Percentiles rank a stretch among this genome's conserved stretches.
Evolutionary conservation across 73 alveolate genomes (phyloP).

Genomic region (Blepharisma stoltei): DNA sequence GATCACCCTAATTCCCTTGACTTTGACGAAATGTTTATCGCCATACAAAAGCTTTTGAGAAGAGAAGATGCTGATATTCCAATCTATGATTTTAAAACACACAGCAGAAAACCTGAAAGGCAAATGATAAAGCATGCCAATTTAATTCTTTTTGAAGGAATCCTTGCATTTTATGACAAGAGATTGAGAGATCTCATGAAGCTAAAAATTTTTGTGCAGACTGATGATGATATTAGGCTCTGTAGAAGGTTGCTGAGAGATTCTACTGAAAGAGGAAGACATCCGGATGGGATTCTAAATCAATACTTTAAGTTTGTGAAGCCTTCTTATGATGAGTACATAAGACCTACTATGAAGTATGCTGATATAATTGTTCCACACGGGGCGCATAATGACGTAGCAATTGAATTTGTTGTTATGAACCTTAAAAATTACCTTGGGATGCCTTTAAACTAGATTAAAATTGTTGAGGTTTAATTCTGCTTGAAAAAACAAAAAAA

Average conservation of each 20-base stretch:
- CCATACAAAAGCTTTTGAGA: conserved; percentile 43
- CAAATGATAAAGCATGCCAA: conserved; percentile 65
- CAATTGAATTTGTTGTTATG: conserved; percentile 43
- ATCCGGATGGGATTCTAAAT: conserved; percentile 73
- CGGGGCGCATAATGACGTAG: conserved; percentile 39
- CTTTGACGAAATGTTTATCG: conserved; percentile 62
- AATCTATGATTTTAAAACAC: conserved; percentile 73
- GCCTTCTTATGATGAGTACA: conserved; percentile 86
- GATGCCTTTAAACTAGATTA: too few relatives aligned
- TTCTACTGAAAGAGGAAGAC: conserved; percentile 91
- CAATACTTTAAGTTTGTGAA: conserved; percentile 92
- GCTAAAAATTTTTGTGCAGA: neutral
- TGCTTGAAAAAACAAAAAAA: too few relatives aligned
- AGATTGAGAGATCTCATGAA: conserved; percentile 52
- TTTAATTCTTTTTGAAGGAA: conserved; percentile 93
- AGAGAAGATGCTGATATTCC: conserved; percentile 76
- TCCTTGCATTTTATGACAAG: conserved; percentile 88
- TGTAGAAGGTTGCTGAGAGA: conserved; percentile 89
- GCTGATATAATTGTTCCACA: conserved; percentile 92
- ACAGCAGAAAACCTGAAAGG: conserved; percentile 54
- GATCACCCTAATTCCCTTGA: conserved; percentile 91
- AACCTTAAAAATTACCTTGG: conserved; percentile 27
- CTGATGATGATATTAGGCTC: conserved; percentile 86
- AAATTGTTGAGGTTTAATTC: too few relatives aligned
- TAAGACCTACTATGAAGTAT: conserved; percentile 87